These are phyloP conservation scores for Talaromyces wortmannii DNA, from an alignment of 495 filamentous ascomycete genomes.

Conservation along the genomic window DNA sequence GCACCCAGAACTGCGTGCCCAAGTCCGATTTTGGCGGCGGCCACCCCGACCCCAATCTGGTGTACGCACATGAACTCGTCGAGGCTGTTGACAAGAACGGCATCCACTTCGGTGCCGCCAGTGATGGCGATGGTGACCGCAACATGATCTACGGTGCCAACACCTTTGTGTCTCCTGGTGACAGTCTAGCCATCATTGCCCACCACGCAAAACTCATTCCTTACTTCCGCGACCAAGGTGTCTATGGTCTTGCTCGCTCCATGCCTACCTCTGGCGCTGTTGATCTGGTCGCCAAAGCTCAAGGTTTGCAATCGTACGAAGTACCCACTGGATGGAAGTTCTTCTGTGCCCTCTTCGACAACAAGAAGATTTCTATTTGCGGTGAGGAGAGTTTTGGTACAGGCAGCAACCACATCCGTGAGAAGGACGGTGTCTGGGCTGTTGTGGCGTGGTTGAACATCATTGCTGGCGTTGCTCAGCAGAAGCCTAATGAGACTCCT, in stretches of 20 bases:
- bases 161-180: conserved; percentile 92
- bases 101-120: conserved; percentile 93
- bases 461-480: conserved; percentile 86
- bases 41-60: conserved; percentile 95
- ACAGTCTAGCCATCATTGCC: conserved; percentile 94
- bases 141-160: conserved; percentile 99
- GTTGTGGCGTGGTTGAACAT: conserved; percentile 98
- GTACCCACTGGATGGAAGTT: conserved; percentile 99
- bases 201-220: conserved; percentile 91
- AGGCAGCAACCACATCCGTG: conserved; percentile 97
- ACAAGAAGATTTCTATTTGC: conserved; percentile 96
- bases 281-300: conserved; percentile 89
- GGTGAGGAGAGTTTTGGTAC: conserved; percentile 98
- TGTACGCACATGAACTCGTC: conserved; percentile 94
- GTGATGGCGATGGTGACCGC: conserved; percentile 94
- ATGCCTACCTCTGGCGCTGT: conserved; percentile 97
- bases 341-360: conserved; percentile 97
- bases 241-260: conserved; percentile 87
- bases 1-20: conserved; percentile 89
- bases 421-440: conserved; percentile 98
- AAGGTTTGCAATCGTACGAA: conserved; percentile 89
- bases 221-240: conserved; percentile 95
- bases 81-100: conserved; percentile 85
- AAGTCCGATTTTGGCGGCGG: conserved; percentile 93
- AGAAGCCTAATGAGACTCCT: conserved; percentile 63